Percentiles rank a stretch among this genome's conserved stretches.
Conservation (phyloP, 257 asterid species). For the Solanum microdontum region DNA sequence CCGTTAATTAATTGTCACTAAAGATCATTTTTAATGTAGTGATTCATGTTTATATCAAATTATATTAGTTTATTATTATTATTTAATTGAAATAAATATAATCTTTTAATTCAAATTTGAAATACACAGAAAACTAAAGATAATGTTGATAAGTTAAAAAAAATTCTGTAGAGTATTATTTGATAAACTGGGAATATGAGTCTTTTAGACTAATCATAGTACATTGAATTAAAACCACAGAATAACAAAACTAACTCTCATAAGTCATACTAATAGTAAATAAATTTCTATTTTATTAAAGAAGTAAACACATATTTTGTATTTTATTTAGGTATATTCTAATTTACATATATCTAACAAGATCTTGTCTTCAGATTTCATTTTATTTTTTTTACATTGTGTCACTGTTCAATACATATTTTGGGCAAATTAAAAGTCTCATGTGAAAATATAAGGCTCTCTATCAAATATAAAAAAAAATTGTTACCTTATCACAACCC, state of each 20-base stretch:
- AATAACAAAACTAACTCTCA: not conserved
- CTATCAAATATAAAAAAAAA: too few species aligned
- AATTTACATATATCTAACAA: too few species aligned
- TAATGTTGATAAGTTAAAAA: not conserved
- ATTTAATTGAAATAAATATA: not conserved
- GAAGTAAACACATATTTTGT: not conserved
- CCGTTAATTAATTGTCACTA: fast-evolving
- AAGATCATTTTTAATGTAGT: too few species aligned
- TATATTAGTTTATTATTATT: not conserved
- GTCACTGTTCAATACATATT: too few species aligned
- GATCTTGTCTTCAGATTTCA: too few species aligned
- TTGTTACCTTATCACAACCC: not conserved
- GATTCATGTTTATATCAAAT: not conserved
- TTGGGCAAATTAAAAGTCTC: not conserved
- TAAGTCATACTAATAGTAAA: not conserved
- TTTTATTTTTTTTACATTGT: too few species aligned
- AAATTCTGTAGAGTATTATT: not conserved
- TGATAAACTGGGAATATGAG: not conserved
- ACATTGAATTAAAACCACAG: not conserved
- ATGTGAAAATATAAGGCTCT: too few species aligned
- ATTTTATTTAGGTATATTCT: not conserved
- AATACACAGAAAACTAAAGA: not conserved
- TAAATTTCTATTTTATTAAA: too few species aligned
- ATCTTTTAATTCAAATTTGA: not conserved
- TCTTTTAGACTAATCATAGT: not conserved